These are phyloP conservation scores for Daphne laureola DNA, from an alignment of 441 rosid species.

Conservation along the genomic window DNA sequence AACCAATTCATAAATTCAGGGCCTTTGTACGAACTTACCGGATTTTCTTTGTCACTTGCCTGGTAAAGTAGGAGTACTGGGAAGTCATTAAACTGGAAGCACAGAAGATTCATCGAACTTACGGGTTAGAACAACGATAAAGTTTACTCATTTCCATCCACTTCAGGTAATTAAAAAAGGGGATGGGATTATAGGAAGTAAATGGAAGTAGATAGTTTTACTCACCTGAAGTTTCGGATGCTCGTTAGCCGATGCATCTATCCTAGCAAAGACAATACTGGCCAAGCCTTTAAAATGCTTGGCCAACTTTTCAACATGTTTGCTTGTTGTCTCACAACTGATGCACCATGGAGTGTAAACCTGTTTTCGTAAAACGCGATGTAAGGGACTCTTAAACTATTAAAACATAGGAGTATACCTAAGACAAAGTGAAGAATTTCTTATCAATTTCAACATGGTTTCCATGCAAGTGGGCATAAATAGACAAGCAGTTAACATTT, in stretches of 20 bases:
- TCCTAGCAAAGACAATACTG: constrained; percentile 61
- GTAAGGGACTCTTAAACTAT: constrained; percentile 2
- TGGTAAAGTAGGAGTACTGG: constrained; percentile 70
- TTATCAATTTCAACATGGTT: too few relatives aligned
- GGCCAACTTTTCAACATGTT: constrained; percentile 78
- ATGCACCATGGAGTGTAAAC: constrained; percentile 85
- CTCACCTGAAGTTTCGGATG: constrained; percentile 72
- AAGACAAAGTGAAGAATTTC: neutral
- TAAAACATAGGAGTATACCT: neutral
- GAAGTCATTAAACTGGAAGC: constrained; percentile 55
- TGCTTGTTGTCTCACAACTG: constrained; percentile 60
- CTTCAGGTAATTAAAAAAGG: too few relatives aligned
- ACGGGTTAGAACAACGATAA: neutral
- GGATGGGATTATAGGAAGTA: too few relatives aligned
- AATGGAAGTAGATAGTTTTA: too few relatives aligned
- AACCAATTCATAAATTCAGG: neutral
- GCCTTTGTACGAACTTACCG: constrained; percentile 36
- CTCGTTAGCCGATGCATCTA: constrained; percentile 84
- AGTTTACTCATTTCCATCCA: too few relatives aligned
- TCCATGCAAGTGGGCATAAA: too few relatives aligned
- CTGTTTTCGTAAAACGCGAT: constrained; percentile 27
- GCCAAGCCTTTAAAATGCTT: constrained; percentile 75
- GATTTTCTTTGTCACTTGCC: constrained; percentile 51
- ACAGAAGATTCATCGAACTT: constrained; percentile 4
- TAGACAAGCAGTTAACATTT: too few relatives aligned